Percentiles rank a stretch among this genome's conserved stretches.
These are phyloP conservation scores for Pisolithus marmoratus DNA, from an alignment of 768 basidiomycete species.

Conservation along the genomic window DNA sequence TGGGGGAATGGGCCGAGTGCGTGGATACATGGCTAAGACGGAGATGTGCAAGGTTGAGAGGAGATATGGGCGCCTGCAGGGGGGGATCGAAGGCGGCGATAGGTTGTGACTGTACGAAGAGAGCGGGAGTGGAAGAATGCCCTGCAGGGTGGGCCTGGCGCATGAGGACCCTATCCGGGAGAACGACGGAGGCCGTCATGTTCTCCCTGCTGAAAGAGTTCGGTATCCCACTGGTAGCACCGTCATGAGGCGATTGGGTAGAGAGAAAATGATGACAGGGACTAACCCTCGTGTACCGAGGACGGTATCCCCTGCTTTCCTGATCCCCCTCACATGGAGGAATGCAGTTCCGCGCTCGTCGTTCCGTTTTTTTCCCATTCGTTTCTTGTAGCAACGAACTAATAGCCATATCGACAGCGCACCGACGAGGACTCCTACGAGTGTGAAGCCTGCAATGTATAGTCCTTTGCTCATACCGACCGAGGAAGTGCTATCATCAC, in stretches of 20 bases:
- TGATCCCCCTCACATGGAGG: slow-evolving; percentile 17
- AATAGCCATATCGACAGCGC: slow-evolving; percentile 38
- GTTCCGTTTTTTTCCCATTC: slow-evolving; percentile 30
- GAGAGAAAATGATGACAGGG: neutral
- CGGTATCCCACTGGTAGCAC: slow-evolving; percentile 1
- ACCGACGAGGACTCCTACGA: slow-evolving; percentile 38
- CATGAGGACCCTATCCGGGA: slow-evolving; percentile 47
- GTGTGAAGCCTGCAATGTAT: slow-evolving; percentile 47
- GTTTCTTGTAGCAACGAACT: slow-evolving; percentile 38
- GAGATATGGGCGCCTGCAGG: slow-evolving; percentile 12
- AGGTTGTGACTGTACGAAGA: slow-evolving; percentile 1
- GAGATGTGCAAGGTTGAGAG: slow-evolving; percentile 14
- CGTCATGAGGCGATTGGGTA: neutral
- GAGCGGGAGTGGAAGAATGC: slow-evolving; percentile 36
- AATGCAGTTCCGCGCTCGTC: slow-evolving; percentile 38
- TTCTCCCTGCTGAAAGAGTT: slow-evolving; percentile 38
- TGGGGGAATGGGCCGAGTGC: slow-evolving; percentile 36
- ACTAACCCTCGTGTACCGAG: slow-evolving; percentile 11
- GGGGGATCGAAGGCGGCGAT: slow-evolving; percentile 10
- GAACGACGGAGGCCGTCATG: slow-evolving; percentile 40
- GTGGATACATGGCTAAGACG: slow-evolving; percentile 30
- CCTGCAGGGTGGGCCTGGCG: slow-evolving; percentile 35
- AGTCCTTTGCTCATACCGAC: slow-evolving; percentile 20
- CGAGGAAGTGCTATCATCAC: slow-evolving; percentile 3
- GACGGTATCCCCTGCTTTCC: slow-evolving; percentile 2